These are phyloP conservation scores for Trypanosoma mega DNA, from an alignment of 208 protist genomes.

Conservation along the genomic window DNA sequence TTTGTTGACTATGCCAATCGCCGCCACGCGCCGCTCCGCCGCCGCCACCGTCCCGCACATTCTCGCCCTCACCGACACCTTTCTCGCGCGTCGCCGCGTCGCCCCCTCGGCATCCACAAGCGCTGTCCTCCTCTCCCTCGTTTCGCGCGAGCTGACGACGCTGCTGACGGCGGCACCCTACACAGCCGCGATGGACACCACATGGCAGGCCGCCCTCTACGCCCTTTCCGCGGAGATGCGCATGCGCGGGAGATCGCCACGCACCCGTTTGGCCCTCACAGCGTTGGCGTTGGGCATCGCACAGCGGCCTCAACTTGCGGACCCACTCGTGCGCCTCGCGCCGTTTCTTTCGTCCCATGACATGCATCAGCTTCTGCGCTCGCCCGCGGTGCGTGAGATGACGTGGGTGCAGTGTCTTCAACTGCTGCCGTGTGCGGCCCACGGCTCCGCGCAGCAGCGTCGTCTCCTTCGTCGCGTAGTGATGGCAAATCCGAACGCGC, in stretches of 20 bases:
- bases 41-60: slow-evolving; percentile 22
- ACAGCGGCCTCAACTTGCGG: slow-evolving; percentile 9
- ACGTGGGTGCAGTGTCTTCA: slow-evolving; percentile 53
- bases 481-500: not conserved
- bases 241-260: not conserved
- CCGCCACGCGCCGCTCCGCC: slow-evolving; percentile 25
- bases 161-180: slow-evolving; percentile 35
- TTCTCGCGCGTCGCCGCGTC: slow-evolving; percentile 7
- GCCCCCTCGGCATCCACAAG: slow-evolving; percentile 17
- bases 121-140: slow-evolving; percentile 43
- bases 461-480: slow-evolving; percentile 50
- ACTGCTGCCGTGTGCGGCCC: slow-evolving; percentile 57
- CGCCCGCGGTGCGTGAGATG: slow-evolving; percentile 36
- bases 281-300: slow-evolving; percentile 12
- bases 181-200: slow-evolving; percentile 17
- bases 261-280: slow-evolving; percentile 8
- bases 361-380: slow-evolving; percentile 38
- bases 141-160: slow-evolving; percentile 46
- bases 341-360: slow-evolving; percentile 54
- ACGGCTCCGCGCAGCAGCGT: slow-evolving; percentile 46
- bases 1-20: slow-evolving; percentile 8
- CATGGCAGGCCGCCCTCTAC: slow-evolving; percentile 53
- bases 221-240: slow-evolving; percentile 20
- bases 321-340: slow-evolving; percentile 39
- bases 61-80: slow-evolving; percentile 30